A percentile compares a stretch with the other conserved stretches of the same genome.
phyloP scores from a whole-genome alignment of 2,329 filamentous ascomycete genomes.

The Triangularia verruculosa region DNA sequence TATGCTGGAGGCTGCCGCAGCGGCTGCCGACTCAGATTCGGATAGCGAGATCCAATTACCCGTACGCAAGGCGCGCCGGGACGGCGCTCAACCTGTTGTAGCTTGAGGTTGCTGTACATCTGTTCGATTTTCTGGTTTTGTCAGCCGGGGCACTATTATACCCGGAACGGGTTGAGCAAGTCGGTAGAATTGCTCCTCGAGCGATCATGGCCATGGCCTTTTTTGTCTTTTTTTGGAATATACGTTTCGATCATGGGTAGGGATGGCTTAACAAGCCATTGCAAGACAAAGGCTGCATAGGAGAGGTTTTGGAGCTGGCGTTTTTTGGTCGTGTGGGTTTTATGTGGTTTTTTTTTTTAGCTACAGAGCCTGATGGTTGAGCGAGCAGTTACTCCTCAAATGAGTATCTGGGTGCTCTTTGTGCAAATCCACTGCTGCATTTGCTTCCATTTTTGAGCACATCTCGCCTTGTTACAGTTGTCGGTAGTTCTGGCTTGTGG shows the following conservation, averaged over 20 bases:
- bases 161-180: background rate
- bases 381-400: background rate
- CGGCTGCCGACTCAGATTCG: conserved; percentile 53
- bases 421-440: background rate
- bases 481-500: background rate
- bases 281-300: background rate
- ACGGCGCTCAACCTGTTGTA: conserved; percentile 25
- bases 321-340: background rate
- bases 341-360: background rate
- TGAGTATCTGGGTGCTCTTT: background rate
- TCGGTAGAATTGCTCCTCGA: background rate
- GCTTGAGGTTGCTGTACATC: conserved; percentile 10
- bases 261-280: background rate
- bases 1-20: conserved; percentile 54
- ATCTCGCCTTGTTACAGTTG: background rate
- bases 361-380: background rate
- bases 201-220: background rate
- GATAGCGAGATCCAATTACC: conserved; percentile 57
- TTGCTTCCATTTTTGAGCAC: too few species aligned
- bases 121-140: background rate
- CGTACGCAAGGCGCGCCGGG: conserved; percentile 29
- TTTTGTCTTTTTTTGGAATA: background rate
- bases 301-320: background rate
- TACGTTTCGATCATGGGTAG: background rate
- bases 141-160: background rate